Percentiles rank a stretch among this genome's conserved stretches.
These are phyloP conservation scores for Irpex sp. DNA, from an alignment of 1,284 basidiomycete genomes.

Conservation along the genomic window DNA sequence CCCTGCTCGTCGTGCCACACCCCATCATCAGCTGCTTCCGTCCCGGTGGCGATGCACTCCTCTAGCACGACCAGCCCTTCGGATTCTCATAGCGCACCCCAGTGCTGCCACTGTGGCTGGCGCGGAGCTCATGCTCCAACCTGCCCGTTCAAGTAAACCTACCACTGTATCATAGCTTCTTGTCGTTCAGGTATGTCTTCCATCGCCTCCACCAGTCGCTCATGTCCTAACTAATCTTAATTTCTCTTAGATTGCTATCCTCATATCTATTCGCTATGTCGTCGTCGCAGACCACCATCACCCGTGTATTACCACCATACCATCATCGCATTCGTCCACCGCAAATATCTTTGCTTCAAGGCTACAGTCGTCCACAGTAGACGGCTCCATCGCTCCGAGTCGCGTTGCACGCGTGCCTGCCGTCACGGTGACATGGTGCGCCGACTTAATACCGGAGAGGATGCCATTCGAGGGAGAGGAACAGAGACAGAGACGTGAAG, in stretches of 20 bases:
- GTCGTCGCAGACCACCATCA: constrained; percentile 12
- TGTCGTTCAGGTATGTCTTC: constrained; percentile 12
- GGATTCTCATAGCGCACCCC: constrained; percentile 46
- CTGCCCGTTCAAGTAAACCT: constrained; percentile 55
- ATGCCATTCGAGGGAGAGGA: background rate
- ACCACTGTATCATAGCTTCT: constrained; percentile 17
- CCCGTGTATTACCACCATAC: constrained; percentile 27
- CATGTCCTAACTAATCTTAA: constrained; percentile 1
- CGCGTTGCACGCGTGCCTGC: background rate
- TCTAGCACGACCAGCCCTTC: constrained; percentile 17
- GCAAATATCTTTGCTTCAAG: constrained; percentile 17
- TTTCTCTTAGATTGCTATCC: constrained; percentile 11
- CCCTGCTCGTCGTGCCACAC: constrained; percentile 4
- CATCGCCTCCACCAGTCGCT: background rate
- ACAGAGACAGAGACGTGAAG: background rate
- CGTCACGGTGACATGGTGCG: background rate
- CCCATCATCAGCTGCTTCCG: constrained; percentile 15
- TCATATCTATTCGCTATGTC: constrained; percentile 18
- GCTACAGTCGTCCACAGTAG: constrained; percentile 12
- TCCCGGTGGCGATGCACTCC: constrained; percentile 4
- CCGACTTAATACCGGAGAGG: background rate
- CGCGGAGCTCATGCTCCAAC: constrained; percentile 61
- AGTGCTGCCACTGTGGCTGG: constrained; percentile 75
- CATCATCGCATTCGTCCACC: constrained; percentile 17
- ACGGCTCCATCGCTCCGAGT: background rate